These are phyloP conservation scores for Pythium periplocum DNA, from an alignment of 352 stramenopile genomes.

Conservation along the genomic window DNA sequence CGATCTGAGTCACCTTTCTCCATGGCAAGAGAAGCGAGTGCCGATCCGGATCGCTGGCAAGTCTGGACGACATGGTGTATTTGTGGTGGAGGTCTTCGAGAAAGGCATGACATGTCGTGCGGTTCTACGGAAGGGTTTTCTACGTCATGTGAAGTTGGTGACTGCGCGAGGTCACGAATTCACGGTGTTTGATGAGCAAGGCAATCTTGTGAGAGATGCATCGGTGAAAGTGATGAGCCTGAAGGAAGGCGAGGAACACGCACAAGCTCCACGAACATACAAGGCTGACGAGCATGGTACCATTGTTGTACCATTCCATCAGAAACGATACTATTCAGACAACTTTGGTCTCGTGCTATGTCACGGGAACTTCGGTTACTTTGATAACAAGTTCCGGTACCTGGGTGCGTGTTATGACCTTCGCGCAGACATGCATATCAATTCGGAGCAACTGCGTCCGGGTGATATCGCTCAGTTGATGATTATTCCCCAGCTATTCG, in stretches of 20 bases:
- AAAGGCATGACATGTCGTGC: conserved; percentile 47
- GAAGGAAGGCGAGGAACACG: conserved; percentile 24
- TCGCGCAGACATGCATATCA: conserved; percentile 37
- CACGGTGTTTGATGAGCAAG: conserved; percentile 41
- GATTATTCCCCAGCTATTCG: too few relatives aligned
- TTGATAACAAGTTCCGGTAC: conserved; percentile 37
- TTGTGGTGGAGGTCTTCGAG: conserved; percentile 59
- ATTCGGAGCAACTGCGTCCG: conserved; percentile 46
- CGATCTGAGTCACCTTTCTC: conserved; percentile 37
- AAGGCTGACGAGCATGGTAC: conserved; percentile 19
- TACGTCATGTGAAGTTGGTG: conserved; percentile 42
- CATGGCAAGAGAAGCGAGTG: conserved; percentile 39
- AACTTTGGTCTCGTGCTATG: conserved; percentile 41
- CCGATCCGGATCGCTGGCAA: conserved; percentile 14
- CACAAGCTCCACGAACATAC: conserved; percentile 30
- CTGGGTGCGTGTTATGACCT: conserved; percentile 26
- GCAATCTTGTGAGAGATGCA: conserved; percentile 28
- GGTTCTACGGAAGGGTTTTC: conserved; percentile 49
- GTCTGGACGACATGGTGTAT: conserved; percentile 31
- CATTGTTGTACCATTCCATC: conserved; percentile 44
- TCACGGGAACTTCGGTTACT: conserved; percentile 31
- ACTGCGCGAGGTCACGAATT: conserved; percentile 45
- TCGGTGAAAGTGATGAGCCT: conserved; percentile 34
- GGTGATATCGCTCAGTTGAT: conserved; percentile 3
- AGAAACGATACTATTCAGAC: conserved; percentile 20